phyloP scores from a whole-genome alignment of 805 yeast genomes.

The Millerozyma miso region DNA sequence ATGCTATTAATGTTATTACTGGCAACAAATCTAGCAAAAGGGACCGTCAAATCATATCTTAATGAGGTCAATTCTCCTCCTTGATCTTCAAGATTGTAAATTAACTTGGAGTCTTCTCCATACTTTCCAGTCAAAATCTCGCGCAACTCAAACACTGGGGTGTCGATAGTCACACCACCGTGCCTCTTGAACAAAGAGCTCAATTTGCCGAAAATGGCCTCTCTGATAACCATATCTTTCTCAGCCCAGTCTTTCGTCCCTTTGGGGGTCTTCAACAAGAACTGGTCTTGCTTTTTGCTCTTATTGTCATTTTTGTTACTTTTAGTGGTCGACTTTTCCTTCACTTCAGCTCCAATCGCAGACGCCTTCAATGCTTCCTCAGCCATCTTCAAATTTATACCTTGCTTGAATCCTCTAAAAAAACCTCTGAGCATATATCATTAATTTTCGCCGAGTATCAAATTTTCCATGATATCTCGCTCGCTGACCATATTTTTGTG shows the following conservation, averaged over 20 bases:
- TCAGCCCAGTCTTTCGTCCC: slow-evolving; percentile 99
- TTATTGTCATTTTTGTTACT: slow-evolving; percentile 18
- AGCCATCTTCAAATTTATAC: slow-evolving; percentile 10
- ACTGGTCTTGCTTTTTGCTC: slow-evolving; percentile 46
- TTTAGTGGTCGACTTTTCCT: slow-evolving; percentile 1
- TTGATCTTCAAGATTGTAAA: slow-evolving; percentile 95
- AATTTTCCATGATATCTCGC: background rate
- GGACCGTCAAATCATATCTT: slow-evolving; percentile 96
- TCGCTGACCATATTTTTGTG: background rate
- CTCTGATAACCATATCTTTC: slow-evolving; percentile 93
- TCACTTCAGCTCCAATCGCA: slow-evolving; percentile 3
- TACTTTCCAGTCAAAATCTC: slow-evolving; percentile 96
- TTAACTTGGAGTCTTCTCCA: slow-evolving; percentile 97
- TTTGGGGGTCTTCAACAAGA: slow-evolving; percentile 88
- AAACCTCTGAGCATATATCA: slow-evolving; percentile 14
- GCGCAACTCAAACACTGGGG: slow-evolving; percentile 95
- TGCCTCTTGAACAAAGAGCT: slow-evolving; percentile 82
- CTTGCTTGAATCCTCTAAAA: slow-evolving; percentile 3
- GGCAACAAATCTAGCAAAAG: slow-evolving; percentile 96
- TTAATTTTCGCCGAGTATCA: background rate
- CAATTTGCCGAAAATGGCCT: slow-evolving; percentile 73
- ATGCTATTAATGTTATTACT: slow-evolving; percentile 87
- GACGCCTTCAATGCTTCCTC: slow-evolving; percentile 10
- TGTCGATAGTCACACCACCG: slow-evolving; percentile 97
- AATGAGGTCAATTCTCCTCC: slow-evolving; percentile 97